Conservation (phyloP, 345 rosid species). For the Moricandia moricandioides region DNA sequence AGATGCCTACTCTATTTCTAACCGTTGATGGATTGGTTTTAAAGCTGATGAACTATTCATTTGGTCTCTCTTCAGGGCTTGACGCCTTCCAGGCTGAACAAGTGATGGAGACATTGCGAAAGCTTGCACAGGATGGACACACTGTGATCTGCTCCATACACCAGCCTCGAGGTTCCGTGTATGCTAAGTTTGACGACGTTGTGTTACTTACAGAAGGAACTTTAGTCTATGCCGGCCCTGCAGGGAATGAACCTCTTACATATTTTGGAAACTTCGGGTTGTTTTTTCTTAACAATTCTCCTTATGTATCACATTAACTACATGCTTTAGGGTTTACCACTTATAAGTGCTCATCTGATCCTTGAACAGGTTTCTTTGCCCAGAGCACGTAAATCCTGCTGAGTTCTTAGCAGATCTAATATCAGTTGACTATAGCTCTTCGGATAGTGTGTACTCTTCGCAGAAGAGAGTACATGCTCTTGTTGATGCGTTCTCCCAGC, state of each 20-base stretch:
- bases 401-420: slow-evolving; percentile 98
- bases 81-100: slow-evolving; percentile 97
- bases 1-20: slow-evolving; percentile 24
- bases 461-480: slow-evolving; percentile 86
- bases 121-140: slow-evolving; percentile 90
- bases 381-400: slow-evolving; percentile 92
- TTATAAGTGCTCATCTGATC: slow-evolving; percentile 20
- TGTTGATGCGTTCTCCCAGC: slow-evolving; percentile 73
- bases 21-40: background rate
- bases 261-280: slow-evolving; percentile 90
- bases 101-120: slow-evolving; percentile 92
- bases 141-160: slow-evolving; percentile 97
- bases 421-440: slow-evolving; percentile 84
- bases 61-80: slow-evolving; percentile 69
- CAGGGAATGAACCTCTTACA: slow-evolving; percentile 65
- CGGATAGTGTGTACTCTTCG: slow-evolving; percentile 72
- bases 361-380: slow-evolving; percentile 68
- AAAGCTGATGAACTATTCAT: background rate
- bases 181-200: slow-evolving; percentile 86
- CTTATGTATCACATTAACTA: background rate
- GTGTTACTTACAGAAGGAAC: slow-evolving; percentile 75
- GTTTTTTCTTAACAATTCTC: slow-evolving; percentile 32
- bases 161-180: slow-evolving; percentile 95
- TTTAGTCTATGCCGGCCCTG: slow-evolving; percentile 90
- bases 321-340: background rate